Evolutionary conservation across 1,139 yeast genomes (phyloP).

Genomic region (Blastobotrys raffinosifermentans): DNA sequence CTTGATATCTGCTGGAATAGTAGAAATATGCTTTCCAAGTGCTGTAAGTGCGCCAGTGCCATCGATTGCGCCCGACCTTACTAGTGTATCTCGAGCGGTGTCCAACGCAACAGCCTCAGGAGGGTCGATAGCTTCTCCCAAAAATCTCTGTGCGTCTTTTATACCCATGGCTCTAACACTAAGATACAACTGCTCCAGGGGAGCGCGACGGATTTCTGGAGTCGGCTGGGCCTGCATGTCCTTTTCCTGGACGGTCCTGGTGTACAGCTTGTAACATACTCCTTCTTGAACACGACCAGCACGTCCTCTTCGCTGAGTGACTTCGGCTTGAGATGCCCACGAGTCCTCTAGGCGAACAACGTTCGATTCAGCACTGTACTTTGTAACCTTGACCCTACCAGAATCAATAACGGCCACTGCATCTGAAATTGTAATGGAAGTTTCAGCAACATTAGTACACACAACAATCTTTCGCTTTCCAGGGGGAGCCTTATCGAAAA

Average conservation of each 20-base stretch:
- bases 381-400: constrained; percentile 76
- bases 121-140: constrained; percentile 74
- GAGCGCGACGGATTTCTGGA: constrained; percentile 83
- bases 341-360: constrained; percentile 68
- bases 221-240: constrained; percentile 67
- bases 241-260: constrained; percentile 49
- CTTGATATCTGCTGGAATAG: constrained; percentile 78
- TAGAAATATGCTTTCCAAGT: constrained; percentile 74
- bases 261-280: constrained; percentile 71
- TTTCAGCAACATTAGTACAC: constrained; percentile 78
- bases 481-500: constrained; percentile 50
- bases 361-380: constrained; percentile 60
- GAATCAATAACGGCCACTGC: constrained; percentile 88
- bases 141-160: constrained; percentile 58
- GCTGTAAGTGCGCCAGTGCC: constrained; percentile 54
- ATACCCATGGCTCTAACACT: constrained; percentile 89
- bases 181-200: constrained; percentile 74
- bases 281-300: constrained; percentile 95
- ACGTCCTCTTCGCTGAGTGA: constrained; percentile 92
- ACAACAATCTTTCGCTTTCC: constrained; percentile 74
- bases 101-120: constrained; percentile 57
- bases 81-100: constrained; percentile 56
- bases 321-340: constrained; percentile 90
- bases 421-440: constrained; percentile 89
- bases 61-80: constrained; percentile 66